phyloP scores from a whole-genome alignment of 2,329 filamentous ascomycete species.

The Metarhizium humberi region DNA sequence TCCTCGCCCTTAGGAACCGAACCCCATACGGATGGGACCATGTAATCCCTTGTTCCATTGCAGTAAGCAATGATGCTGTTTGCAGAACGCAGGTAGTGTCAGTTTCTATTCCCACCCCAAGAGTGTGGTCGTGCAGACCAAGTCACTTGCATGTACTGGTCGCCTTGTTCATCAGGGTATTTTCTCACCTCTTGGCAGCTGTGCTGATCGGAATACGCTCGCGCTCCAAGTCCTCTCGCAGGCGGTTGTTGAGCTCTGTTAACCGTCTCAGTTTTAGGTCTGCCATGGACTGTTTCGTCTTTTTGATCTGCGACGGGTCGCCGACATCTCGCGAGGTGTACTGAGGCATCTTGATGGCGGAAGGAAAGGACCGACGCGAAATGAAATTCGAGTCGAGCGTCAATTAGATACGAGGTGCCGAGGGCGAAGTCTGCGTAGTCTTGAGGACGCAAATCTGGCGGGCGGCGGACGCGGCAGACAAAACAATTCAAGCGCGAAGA shows the following conservation, averaged over 20 bases:
- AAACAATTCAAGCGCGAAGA: neutral
- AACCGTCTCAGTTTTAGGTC: slow-evolving; percentile 93
- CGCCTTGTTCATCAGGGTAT: neutral
- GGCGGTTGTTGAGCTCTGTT: slow-evolving; percentile 91
- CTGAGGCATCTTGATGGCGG: slow-evolving; percentile 46
- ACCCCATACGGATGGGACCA: slow-evolving; percentile 97
- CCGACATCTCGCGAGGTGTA: slow-evolving; percentile 59
- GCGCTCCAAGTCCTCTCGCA: slow-evolving; percentile 92
- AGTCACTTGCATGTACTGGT: neutral
- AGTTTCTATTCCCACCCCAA: neutral
- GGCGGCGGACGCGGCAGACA: neutral
- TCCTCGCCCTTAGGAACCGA: slow-evolving; percentile 90
- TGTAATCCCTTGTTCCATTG: slow-evolving; percentile 96
- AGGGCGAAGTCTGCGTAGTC: neutral
- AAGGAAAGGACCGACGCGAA: neutral
- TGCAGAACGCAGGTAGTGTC: neutral
- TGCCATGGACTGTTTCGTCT: slow-evolving; percentile 99
- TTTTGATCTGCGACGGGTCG: slow-evolving; percentile 63
- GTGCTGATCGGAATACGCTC: slow-evolving; percentile 94
- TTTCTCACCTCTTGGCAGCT: slow-evolving; percentile 69
- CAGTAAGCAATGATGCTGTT: slow-evolving; percentile 92
- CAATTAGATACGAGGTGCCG: neutral
- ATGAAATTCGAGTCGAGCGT: neutral
- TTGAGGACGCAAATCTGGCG: slow-evolving; percentile 10
- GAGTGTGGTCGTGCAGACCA: neutral